Percentiles rank a stretch among this genome's conserved stretches.
Conservation (phyloP, 1,284 basidiomycete genomes). For the Farysia itapuensis region DNA sequence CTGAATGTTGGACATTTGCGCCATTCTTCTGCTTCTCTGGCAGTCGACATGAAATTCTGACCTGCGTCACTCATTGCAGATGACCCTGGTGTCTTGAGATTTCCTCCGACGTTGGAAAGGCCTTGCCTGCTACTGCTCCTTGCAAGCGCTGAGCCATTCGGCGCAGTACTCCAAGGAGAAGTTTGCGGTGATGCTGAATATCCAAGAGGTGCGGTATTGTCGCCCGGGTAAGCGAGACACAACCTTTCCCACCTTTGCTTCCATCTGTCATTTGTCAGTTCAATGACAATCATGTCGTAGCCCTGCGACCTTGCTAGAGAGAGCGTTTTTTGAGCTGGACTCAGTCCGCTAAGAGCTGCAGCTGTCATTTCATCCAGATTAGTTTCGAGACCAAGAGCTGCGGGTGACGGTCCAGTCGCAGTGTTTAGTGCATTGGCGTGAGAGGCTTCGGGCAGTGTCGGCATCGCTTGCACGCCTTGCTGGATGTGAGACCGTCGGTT, state of each 20-base stretch:
- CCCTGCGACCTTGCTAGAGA: constrained; percentile 58
- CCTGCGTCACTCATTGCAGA: constrained; percentile 5
- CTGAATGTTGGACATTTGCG: constrained; percentile 76
- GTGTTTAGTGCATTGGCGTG: constrained; percentile 52
- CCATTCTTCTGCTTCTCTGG: constrained; percentile 81
- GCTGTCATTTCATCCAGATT: constrained; percentile 32
- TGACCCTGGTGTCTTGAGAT: constrained; percentile 9
- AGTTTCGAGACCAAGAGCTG: constrained; percentile 23
- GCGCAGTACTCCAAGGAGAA: constrained; percentile 5
- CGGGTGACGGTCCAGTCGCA: constrained; percentile 42
- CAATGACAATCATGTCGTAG: constrained; percentile 71
- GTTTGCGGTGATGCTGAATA: no score
- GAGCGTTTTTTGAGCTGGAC: constrained; percentile 32
- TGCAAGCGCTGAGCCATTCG: constrained; percentile 21
- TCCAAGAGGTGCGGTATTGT: constrained; percentile 8
- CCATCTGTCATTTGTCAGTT: constrained; percentile 84
- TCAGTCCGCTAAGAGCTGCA: constrained; percentile 40
- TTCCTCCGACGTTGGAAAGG: constrained; percentile 13
- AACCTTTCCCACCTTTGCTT: constrained; percentile 82
- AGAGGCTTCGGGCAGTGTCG: constrained; percentile 52
- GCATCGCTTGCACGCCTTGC: constrained; percentile 27
- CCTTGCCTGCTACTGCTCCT: constrained; percentile 45
- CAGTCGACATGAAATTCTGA: constrained; percentile 12
- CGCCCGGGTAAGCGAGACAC: constrained; percentile 67
- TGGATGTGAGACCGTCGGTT: constrained; percentile 36